Base-by-base conservation (phyloP, 1,284 basidiomycete species). In the Irpex sp. region DNA sequence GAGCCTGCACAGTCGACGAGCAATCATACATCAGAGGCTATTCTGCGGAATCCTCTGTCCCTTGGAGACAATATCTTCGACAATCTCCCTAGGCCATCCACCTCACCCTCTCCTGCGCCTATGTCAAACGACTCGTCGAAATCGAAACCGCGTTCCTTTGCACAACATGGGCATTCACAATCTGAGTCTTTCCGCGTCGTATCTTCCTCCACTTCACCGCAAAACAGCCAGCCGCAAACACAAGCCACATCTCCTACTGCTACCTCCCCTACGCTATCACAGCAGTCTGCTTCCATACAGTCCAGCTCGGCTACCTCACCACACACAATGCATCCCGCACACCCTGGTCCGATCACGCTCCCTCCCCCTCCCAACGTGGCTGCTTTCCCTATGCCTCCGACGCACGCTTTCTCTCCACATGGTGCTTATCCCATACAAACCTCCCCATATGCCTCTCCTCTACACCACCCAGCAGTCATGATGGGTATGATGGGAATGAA, bases 281-380 rank as follows among this genome's bases (percentile, higher is more conserved):
- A 62, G n/a, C 33, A 57, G 56, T 57, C 60, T 31, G 53, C 60
- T 39, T 26, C 17, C 36, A 6, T 31, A 58, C 15, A 39, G 5
- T 57, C 47, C 13, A 35, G 35, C 6, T 36, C 62, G 36, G 51
- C 60, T 35, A 56, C 31, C 13, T 46, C 61, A 21, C 33, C 65
- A 31, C 47, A 21, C 8, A 53, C 61, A 39, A 57, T 47, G 13
- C 61, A 86, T 65, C 82, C 82, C 21, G 81, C 83, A 60, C 89
- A 88, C 67, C 90, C 89, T 1, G 89, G 89, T 0, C 85, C 85
- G 0, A 91, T 91, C 57, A 73, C 85, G 0, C 78, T 91, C 26
- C 89, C 89, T 7, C 89, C 89, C 0, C 83, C 83, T 0, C 76
- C 74, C 9, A 75, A 75, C 3, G 79, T 82, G 35, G 70, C 78